phyloP scores from a whole-genome alignment of 2,329 filamentous ascomycete genomes.

The Neonectria hederae region DNA sequence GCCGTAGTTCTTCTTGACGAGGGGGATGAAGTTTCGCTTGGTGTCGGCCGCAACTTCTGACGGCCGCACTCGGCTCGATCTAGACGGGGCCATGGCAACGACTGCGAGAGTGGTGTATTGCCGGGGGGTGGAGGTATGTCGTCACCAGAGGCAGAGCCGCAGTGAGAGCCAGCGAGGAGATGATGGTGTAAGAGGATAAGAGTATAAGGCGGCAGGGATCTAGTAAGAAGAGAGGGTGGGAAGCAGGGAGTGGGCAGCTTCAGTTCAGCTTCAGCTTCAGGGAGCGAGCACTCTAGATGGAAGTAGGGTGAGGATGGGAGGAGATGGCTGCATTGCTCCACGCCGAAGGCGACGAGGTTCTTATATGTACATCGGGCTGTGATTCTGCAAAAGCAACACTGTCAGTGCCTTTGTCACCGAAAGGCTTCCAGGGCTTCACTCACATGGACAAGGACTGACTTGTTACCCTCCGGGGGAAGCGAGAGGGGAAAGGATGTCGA shows the following conservation, averaged over 20 bases:
- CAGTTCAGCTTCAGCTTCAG: background rate
- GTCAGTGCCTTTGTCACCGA: constrained; percentile 35
- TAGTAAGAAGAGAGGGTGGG: background rate
- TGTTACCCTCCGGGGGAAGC: constrained; percentile 34
- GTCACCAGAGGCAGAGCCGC: constrained; percentile 12
- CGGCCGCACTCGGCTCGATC: constrained; percentile 47
- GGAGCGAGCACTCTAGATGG: background rate
- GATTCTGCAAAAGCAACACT: constrained; percentile 42
- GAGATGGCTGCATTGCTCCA: constrained; percentile 21
- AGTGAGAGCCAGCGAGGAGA: background rate
- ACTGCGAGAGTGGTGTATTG: constrained; percentile 4
- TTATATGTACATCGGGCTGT: constrained; percentile 40
- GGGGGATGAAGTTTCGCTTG: constrained; percentile 75
- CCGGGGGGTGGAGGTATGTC: background rate
- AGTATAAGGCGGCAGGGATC: background rate
- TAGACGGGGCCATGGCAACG: constrained; percentile 46
- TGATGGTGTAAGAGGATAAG: background rate
- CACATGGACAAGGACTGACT: constrained; percentile 21
- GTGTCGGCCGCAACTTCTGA: constrained; percentile 77
- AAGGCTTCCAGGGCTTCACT: constrained; percentile 26
- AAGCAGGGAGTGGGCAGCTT: background rate
- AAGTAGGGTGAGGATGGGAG: constrained; percentile 22
- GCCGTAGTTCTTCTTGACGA: constrained; percentile 66
- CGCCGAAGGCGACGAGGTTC: constrained; percentile 31
- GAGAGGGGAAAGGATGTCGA: constrained; percentile 44